Percentiles rank a stretch among this genome's conserved stretches.
phyloP scores from a whole-genome alignment of 2,329 filamentous ascomycete genomes.

The Botrytis paeoniae region DNA sequence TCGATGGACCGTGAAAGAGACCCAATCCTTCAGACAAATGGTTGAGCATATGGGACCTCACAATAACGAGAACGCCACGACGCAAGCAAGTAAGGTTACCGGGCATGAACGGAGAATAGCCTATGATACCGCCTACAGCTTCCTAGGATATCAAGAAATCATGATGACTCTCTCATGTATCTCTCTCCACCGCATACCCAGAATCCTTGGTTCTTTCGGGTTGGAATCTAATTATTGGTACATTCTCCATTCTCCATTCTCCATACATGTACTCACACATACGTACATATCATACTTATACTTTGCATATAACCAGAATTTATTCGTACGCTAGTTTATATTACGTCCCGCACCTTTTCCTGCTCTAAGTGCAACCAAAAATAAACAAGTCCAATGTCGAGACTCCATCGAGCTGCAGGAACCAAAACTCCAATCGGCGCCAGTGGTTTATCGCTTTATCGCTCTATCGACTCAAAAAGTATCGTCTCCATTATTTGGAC shows the following conservation, averaged over 20 bases:
- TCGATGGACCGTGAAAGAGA: neutral
- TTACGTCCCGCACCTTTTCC: slow-evolving; percentile 18
- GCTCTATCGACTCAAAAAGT: slow-evolving; percentile 21
- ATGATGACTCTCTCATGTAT: slow-evolving; percentile 1
- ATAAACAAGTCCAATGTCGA: slow-evolving; percentile 14
- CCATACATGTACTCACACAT: slow-evolving; percentile 1
- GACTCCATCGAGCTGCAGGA: slow-evolving; percentile 26
- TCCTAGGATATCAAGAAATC: neutral
- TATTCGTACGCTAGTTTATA: neutral
- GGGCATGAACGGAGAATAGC: slow-evolving; percentile 10
- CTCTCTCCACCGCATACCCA: slow-evolving; percentile 15
- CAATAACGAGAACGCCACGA: slow-evolving; percentile 14
- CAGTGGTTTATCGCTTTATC: slow-evolving; percentile 26
- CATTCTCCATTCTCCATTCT: slow-evolving; percentile 2
- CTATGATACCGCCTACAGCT: neutral
- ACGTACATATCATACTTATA: neutral
- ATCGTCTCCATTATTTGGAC: slow-evolving; percentile 27
- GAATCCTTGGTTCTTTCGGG: neutral
- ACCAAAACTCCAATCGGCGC: slow-evolving; percentile 21
- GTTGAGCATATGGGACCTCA: slow-evolving; percentile 4
- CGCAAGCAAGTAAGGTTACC: slow-evolving; percentile 13
- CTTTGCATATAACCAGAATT: neutral
- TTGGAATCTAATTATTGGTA: neutral
- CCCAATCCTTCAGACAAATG: slow-evolving; percentile 8
- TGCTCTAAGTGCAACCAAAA: slow-evolving; percentile 18